These are phyloP conservation scores for Populus pruinosa DNA, from an alignment of 345 rosid species.

Conservation along the genomic window DNA sequence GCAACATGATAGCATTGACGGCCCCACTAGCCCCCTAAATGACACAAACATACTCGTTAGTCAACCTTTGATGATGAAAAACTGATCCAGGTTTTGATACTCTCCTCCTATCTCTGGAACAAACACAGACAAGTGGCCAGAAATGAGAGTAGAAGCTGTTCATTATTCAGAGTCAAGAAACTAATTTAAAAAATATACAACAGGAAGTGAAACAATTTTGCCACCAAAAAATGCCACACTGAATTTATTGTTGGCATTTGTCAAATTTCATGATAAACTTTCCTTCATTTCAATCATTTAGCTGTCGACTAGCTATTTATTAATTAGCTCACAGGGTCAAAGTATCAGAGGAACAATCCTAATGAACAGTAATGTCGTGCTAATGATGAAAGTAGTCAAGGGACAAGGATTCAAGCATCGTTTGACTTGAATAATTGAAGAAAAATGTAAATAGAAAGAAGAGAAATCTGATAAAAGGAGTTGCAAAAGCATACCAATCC, in stretches of 20 bases:
- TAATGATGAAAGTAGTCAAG: not conserved
- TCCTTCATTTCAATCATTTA: not conserved
- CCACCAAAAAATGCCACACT: not conserved
- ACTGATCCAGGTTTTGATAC: too few species aligned
- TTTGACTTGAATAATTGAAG: not conserved
- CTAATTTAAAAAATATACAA: too few species aligned
- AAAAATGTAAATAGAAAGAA: not conserved
- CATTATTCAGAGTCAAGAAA: too few species aligned
- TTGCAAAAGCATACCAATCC: conserved; percentile 55
- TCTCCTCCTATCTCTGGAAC: too few species aligned
- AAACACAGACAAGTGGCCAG: too few species aligned
- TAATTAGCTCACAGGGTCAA: not conserved
- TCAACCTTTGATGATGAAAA: not conserved
- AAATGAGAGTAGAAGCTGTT: not conserved
- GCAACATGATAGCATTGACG: conserved; percentile 87
- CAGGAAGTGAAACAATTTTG: too few species aligned
- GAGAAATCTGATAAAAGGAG: not conserved
- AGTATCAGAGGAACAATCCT: not conserved
- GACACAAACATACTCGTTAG: conserved; percentile 5
- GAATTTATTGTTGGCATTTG: not conserved
- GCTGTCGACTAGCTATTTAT: not conserved
- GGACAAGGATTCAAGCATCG: not conserved
- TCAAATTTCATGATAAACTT: not conserved
- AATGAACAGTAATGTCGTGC: not conserved
- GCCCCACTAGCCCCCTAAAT: conserved; percentile 89